Percentiles rank a stretch among this genome's conserved stretches.
Conservation (phyloP, 768 basidiomycete species). For the Phaeotremella fagi region DNA sequence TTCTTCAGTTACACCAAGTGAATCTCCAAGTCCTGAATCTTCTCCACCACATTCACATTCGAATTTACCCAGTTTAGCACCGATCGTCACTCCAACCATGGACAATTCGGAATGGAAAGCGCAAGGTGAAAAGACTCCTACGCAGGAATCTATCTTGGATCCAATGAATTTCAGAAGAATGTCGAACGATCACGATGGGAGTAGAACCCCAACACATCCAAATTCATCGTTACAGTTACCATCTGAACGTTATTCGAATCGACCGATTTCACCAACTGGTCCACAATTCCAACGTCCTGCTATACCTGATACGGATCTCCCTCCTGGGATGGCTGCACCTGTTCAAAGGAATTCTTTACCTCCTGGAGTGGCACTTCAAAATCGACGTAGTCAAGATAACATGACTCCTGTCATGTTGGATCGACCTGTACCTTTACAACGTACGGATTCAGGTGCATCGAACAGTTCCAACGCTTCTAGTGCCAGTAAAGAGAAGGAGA, state of each 20-base stretch:
- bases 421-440: slow-evolving; percentile 16
- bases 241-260: slow-evolving; percentile 4
- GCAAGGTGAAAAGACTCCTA: slow-evolving; percentile 35
- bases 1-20: slow-evolving; percentile 19
- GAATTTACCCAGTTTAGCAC: slow-evolving; percentile 16
- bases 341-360: slow-evolving; percentile 15
- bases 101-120: slow-evolving; percentile 22
- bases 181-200: slow-evolving; percentile 16
- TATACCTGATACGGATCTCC: slow-evolving; percentile 17
- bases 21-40: slow-evolving; percentile 25
- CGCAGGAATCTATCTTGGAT: slow-evolving; percentile 30
- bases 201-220: not conserved
- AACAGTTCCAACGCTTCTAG: slow-evolving; percentile 10
- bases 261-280: slow-evolving; percentile 7
- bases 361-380: slow-evolving; percentile 28
- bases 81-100: slow-evolving; percentile 1
- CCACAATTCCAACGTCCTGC: too few species aligned
- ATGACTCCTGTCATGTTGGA: slow-evolving; percentile 16
- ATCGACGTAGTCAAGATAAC: slow-evolving; percentile 12
- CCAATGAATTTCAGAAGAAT: slow-evolving; percentile 20
- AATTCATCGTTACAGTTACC: slow-evolving; percentile 19
- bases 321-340: slow-evolving; percentile 42
- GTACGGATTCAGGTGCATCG: slow-evolving; percentile 20
- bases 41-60: slow-evolving; percentile 23
- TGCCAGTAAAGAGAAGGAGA: slow-evolving; percentile 37